These are phyloP conservation scores for Aspergillus pseudonomiae DNA, from an alignment of 2,329 filamentous ascomycete species.

Conservation along the genomic window DNA sequence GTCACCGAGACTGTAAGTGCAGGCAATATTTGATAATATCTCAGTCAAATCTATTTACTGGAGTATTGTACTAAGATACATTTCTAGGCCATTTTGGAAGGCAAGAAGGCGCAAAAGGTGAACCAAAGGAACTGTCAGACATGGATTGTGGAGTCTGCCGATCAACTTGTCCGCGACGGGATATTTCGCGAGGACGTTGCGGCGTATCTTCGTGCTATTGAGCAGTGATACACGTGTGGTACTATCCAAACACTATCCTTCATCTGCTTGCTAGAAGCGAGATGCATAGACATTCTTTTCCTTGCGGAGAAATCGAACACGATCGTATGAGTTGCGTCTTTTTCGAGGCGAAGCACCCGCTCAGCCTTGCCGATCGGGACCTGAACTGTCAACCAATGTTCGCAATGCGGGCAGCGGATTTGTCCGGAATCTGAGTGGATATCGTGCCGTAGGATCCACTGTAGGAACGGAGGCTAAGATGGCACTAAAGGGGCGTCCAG, in stretches of 20 bases:
- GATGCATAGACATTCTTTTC: too few relatives aligned
- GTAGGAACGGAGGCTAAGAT: not conserved
- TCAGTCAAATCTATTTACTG: too few relatives aligned
- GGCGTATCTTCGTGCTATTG: slow-evolving; percentile 28
- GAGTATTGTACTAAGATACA: not conserved
- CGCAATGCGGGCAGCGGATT: not conserved
- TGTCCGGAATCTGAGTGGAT: not conserved
- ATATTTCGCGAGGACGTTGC: slow-evolving; percentile 29
- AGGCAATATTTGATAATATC: not conserved
- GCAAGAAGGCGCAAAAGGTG: slow-evolving; percentile 21
- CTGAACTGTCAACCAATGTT: not conserved
- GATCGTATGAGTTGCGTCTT: not conserved
- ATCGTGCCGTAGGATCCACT: not conserved
- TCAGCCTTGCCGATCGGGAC: not conserved
- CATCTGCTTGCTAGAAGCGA: too few relatives aligned
- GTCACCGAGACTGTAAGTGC: slow-evolving; percentile 10
- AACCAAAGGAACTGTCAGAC: slow-evolving; percentile 40
- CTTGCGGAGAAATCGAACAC: not conserved
- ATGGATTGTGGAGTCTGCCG: slow-evolving; percentile 40
- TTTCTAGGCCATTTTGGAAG: not conserved
- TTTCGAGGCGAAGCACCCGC: not conserved
- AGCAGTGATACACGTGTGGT: slow-evolving; percentile 21
- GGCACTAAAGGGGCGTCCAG: not conserved
- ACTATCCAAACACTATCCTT: not conserved
- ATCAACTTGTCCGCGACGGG: slow-evolving; percentile 30